Conservation (phyloP, 805 yeast species). For the Candida tibetensis region DNA sequence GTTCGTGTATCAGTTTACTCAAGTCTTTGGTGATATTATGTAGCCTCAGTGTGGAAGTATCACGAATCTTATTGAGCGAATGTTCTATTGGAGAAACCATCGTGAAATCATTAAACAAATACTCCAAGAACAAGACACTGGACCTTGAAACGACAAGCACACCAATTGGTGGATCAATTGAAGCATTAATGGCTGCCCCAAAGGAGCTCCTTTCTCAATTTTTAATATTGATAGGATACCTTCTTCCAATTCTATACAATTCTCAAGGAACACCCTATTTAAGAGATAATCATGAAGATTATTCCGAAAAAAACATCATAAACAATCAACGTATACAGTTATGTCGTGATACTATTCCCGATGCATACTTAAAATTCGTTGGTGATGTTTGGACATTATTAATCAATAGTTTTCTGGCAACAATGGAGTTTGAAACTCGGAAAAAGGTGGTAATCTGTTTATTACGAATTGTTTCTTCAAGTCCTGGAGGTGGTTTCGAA, state of each 20-base stretch:
- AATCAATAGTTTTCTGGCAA: slow-evolving; percentile 64
- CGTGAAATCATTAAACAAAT: slow-evolving; percentile 48
- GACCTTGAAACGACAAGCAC: slow-evolving; percentile 1
- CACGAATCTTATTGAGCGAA: slow-evolving; percentile 45
- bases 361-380: slow-evolving; percentile 35
- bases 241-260: slow-evolving; percentile 52
- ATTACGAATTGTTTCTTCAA: slow-evolving; percentile 47
- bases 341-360: slow-evolving; percentile 22
- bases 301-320: slow-evolving; percentile 20
- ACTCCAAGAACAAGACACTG: slow-evolving; percentile 35
- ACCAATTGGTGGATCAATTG: slow-evolving; percentile 42
- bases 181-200: slow-evolving; percentile 70
- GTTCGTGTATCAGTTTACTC: slow-evolving; percentile 40
- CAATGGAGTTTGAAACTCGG: slow-evolving; percentile 66
- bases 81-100: slow-evolving; percentile 49
- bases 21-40: slow-evolving; percentile 45
- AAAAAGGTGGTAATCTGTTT: slow-evolving; percentile 53
- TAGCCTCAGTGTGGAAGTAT: slow-evolving; percentile 42
- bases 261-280: slow-evolving; percentile 30
- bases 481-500: slow-evolving; percentile 24
- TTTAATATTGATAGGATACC: slow-evolving; percentile 51
- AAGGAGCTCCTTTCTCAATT: slow-evolving; percentile 58
- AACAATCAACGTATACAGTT: slow-evolving; percentile 33
- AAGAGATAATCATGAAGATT: slow-evolving; percentile 17
- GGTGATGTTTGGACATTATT: slow-evolving; percentile 50